Base-by-base conservation (phyloP, 306 rosid genomes). In the Vigna trinervia region DNA sequence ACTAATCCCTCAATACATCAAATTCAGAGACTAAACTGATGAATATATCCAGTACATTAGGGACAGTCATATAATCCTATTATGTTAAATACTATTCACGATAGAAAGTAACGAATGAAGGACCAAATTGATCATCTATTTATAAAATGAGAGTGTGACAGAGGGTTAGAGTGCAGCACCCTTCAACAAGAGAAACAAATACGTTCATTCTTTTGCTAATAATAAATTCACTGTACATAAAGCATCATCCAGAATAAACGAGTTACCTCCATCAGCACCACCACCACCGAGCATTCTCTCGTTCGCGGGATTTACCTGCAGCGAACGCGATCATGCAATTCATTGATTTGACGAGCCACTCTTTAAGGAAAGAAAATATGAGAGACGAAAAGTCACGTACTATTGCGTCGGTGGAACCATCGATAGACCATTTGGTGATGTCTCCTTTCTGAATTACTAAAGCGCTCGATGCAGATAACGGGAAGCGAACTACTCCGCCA, bases 221-320 rank as follows among this genome's bases (percentile, higher is more conserved):
- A 6, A 22, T 52, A 6, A 22, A 71, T 30, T 23, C 22, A 46
- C 62, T 5, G 15, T 19, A 47, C 12, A 15, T n/a, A 64, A 39
- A 19, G 52, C 36, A 43, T 20, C 14, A 15, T 62, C 47, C 28
- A 62, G 3, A 36, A 62, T 12, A 61, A 62, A 36, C 36, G 28
- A 38, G 30, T 38, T 84, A 94, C 98, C 98, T 89, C 98, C 98
- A 80, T 95, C 96, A 6, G 95, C 98, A 20, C 95, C 96, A 9
- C 91, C 97, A 75, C 96, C 96, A 82, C 98, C 98, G 57, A 92
- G 95, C 98, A 94, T 94, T 81, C 81, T 82, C 84, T 92, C 91
- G 57, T 94, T 94, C 15, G 97, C 98, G 6, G 98, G 95, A 89
- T 92, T 94, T 17, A 94, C 97, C 98, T 94, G 77, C 28, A 19